phyloP scores from a whole-genome alignment of 805 yeast genomes.

The Komagataella mondaviorum region DNA sequence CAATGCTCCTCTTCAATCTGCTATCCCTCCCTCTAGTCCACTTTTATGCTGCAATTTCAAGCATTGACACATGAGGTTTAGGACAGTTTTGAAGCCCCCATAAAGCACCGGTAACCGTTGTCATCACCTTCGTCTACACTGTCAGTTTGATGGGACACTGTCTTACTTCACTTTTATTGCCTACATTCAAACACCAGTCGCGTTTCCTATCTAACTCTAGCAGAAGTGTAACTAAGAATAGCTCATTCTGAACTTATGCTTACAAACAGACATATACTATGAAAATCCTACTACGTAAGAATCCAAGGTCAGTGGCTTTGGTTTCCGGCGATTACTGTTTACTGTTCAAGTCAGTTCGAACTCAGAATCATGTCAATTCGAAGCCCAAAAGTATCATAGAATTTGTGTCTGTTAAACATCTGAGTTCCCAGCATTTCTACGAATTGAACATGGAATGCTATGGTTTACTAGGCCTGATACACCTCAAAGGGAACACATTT shows the following conservation, averaged over 20 bases:
- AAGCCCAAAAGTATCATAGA: constrained; percentile 34
- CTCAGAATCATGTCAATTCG: constrained; percentile 9
- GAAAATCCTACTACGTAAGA: constrained; percentile 48
- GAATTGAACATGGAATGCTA: constrained; percentile 17
- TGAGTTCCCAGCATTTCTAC: not conserved
- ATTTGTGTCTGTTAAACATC: constrained; percentile 21
- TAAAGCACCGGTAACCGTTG: no score
- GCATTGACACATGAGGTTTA: not conserved
- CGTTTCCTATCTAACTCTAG: not conserved
- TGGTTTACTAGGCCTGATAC: constrained; percentile 52
- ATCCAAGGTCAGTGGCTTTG: constrained; percentile 60
- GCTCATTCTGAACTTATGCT: not conserved
- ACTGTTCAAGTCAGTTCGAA: constrained; percentile 34
- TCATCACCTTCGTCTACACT: no score
- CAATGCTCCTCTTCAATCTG: not conserved
- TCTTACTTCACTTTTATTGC: not conserved
- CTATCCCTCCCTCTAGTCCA: not conserved
- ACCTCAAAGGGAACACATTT: constrained; percentile 38
- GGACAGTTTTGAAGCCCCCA: no score
- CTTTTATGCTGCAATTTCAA: not conserved
- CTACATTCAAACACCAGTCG: not conserved
- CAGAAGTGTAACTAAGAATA: not conserved
- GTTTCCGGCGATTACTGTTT: constrained; percentile 46
- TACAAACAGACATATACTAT: constrained; percentile 17
- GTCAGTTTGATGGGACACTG: no score